Percentiles rank a stretch among this genome's conserved stretches.
These are phyloP conservation scores for Epichloe hybrida DNA, from an alignment of 2,329 filamentous ascomycete species.

Conservation along the genomic window DNA sequence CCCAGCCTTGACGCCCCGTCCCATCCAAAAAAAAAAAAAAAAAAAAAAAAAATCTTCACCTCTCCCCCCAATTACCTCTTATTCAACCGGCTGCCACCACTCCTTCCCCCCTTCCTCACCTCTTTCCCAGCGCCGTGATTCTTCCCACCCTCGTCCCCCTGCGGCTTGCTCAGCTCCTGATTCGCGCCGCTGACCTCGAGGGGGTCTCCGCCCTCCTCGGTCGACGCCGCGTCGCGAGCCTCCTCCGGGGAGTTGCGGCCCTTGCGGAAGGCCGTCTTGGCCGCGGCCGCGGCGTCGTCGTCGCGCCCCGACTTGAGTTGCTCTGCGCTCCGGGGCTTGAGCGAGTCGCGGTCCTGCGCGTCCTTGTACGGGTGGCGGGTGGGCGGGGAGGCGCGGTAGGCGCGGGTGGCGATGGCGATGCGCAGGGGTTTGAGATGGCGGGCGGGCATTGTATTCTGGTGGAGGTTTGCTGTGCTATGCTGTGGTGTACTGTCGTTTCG, in stretches of 20 bases:
- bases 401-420: conserved; percentile 6
- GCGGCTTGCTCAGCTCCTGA: conserved; percentile 6
- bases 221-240: conserved; percentile 29
- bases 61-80: conserved; percentile 11
- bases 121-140: conserved; percentile 20
- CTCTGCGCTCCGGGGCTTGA: conserved; percentile 54
- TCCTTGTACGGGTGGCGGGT: conserved; percentile 31
- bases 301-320: conserved; percentile 56
- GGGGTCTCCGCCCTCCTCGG: conserved; percentile 7
- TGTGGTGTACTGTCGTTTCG: no score
- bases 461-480: no score
- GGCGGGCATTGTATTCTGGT: neutral
- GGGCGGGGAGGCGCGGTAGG: conserved; percentile 20
- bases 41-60: no score
- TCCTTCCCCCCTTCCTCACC: conserved; percentile 22
- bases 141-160: conserved; percentile 12
- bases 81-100: conserved; percentile 15
- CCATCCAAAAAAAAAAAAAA: neutral
- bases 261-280: conserved; percentile 55
- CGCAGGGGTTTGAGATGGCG: neutral
- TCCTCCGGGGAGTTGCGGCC: conserved; percentile 52
- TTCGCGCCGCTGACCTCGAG: conserved; percentile 4
- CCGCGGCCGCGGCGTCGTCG: conserved; percentile 38
- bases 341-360: conserved; percentile 42
- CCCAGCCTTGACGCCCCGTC: no score